Conservation (phyloP, 345 rosid genomes). For the Brassica incana region DNA sequence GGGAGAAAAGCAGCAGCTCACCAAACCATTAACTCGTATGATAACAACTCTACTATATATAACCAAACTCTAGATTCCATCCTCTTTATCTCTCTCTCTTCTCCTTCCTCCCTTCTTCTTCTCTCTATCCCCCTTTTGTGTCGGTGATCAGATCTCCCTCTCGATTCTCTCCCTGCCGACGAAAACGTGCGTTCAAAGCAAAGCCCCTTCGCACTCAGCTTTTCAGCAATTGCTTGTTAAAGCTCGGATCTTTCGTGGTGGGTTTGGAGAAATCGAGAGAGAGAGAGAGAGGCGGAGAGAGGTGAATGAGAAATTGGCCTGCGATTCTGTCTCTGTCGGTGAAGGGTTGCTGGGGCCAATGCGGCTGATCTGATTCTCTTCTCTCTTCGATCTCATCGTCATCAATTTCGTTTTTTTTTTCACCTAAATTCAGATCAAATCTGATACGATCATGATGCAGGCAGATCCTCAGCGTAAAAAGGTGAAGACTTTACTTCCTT, state of each 20-base stretch:
- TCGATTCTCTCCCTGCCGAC: constrained; percentile 17
- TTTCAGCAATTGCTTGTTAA: constrained; percentile 10
- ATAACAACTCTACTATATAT: neutral
- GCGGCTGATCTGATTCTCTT: constrained; percentile 53
- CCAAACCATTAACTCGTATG: constrained; percentile 9
- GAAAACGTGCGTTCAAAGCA: constrained; percentile 33
- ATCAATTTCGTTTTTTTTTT: neutral
- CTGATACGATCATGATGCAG: constrained; percentile 49
- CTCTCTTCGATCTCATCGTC: neutral
- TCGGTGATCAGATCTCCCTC: constrained; percentile 62
- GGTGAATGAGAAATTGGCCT: constrained; percentile 56
- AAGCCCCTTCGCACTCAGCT: constrained; percentile 35
- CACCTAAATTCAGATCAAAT: constrained; percentile 13
- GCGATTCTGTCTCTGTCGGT: constrained; percentile 41
- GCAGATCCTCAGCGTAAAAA: constrained; percentile 70
- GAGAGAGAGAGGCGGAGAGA: neutral
- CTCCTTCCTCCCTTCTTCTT: neutral
- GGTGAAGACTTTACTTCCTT: constrained; percentile 40
- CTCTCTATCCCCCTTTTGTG: constrained; percentile 33
- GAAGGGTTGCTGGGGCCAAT: constrained; percentile 66
- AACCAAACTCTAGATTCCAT: constrained; percentile 39
- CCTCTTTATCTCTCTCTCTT: constrained; percentile 34
- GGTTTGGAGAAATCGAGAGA: constrained; percentile 1
- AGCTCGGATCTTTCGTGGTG: constrained; percentile 22
- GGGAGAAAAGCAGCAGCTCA: constrained; percentile 23